Base-by-base conservation (phyloP, 2,329 filamentous ascomycete genomes). In the Colletotrichum paranaense region DNA sequence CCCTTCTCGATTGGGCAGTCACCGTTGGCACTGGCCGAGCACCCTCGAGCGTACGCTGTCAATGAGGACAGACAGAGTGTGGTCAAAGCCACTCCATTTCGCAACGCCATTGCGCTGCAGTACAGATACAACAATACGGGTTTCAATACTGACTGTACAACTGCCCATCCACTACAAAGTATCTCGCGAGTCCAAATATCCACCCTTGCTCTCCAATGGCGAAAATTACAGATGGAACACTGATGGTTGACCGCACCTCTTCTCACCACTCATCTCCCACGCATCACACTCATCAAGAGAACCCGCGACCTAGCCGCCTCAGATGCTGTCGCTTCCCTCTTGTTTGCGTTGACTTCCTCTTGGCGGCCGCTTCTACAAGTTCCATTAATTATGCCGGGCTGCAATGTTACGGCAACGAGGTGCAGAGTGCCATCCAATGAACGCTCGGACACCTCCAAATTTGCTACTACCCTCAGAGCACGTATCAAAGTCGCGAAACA, bases 381-480 rank as follows among this genome's bases (percentile, higher is more conserved):
- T 46, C 42, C 65, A 53, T 58, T 35, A 46, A 35, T 42, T 28
- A 59, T 59, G 65, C 52, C 38, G 65, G 16, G 35, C 52, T 59
- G 70, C 42, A 73, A 64, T 56, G 70, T 64, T 60, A 57, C 60
- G 46, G 35, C 71, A 55, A 53, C 38, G 35, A 63, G 32, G 55
- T 73, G 55, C 67, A 73, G 56, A 67, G 38, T 67, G 67, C 57
- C 67, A 67, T 74, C 57, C 68, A 52, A 72, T 72, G 57, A 74
- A 68, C 72, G 72, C 72, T 74, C 62, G 62, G 72, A 72, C 72
- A 26, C 68, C 22, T 32, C 35, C 49, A 72, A 72, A 74, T 72
- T 72, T 52, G 42, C 52, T 68, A 62, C 57, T 24, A 55, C 71
- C 62, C 57, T 30, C 56, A 46, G 5, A 70, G 60, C 67, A 62